Base-by-base conservation (phyloP, 1,284 basidiomycete genomes). In the Apiotrichum brassicae region DNA sequence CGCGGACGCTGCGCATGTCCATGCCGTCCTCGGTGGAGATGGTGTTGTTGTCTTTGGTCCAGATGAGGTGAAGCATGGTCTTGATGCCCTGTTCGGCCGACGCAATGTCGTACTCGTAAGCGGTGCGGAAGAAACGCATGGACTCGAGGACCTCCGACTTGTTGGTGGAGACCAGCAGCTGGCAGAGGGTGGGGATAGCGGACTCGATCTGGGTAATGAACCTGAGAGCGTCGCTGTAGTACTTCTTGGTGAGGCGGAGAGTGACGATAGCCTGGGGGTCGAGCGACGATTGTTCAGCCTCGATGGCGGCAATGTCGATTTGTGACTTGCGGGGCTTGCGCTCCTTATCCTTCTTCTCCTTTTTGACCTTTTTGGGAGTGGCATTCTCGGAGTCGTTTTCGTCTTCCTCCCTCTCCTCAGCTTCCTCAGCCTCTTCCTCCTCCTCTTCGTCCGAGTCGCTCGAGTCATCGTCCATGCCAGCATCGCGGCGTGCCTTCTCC, bases 21-120 rank as follows among this genome's bases (percentile, higher is more conserved):
- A 87, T 86, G 13, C 85, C 87, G 26, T 64, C 66, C 19, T 82
- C 81, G 13, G 87, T 86, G 23, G 43, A 14, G 40, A 42, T 42
- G 22, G 88, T 79, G 37, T 78, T 85, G 67, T 92, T 92, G 69
- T 97, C 94, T 68, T 97, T 98, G 13, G 82, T 81, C 95, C 95
- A 98, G 63, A 99, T 90, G 32, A 99, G 78, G 72, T 98, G 95
- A 6, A 99, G 71, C 94, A 98, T 98, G 65, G 85, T 87, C 75
- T 87, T 91, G 63, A 99, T 85, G 48, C 78, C 49, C 56, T 87
- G 85, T 68, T 85, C 82, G 7, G 89, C 84, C 28, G 81, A 80
- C 19, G 83, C 78, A 47, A 97, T 81, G 62, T 87, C 79, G 71
- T 95, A 97, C 66, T 86, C 86, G 65, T 85, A 81, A 0, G 87